A percentile compares a stretch with the other conserved stretches of the same genome.
These are phyloP conservation scores for Tremella fuciformis DNA, from an alignment of 768 basidiomycete genomes.

Conservation along the genomic window DNA sequence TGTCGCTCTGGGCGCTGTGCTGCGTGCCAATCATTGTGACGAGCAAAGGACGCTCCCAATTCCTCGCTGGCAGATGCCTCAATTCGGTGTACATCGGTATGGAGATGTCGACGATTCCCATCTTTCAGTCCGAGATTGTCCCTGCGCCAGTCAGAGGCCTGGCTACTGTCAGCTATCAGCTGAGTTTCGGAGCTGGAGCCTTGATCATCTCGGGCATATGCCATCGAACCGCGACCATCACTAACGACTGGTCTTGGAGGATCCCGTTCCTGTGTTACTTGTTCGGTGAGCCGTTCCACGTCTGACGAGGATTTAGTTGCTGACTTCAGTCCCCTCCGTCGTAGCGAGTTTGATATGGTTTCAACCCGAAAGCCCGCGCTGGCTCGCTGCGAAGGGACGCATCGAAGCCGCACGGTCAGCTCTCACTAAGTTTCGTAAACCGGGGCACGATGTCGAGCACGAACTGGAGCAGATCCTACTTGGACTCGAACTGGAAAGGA, in stretches of 20 bases:
- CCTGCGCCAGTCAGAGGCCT: constrained; percentile 7
- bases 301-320: not conserved
- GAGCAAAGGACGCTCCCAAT: not conserved
- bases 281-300: not conserved
- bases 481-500: too few relatives aligned
- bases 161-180: constrained; percentile 7
- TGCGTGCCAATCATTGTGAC: constrained; percentile 8
- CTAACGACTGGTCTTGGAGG: not conserved
- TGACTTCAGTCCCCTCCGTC: constrained; percentile 1
- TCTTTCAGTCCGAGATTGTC: constrained; percentile 8
- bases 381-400: constrained; percentile 39
- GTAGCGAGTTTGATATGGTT: constrained; percentile 6
- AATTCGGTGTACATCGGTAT: constrained; percentile 11
- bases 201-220: constrained; percentile 1
- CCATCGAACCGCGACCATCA: not conserved
- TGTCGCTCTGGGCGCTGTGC: constrained; percentile 7
- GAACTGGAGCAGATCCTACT: not conserved
- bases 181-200: constrained; percentile 6
- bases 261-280: constrained; percentile 1
- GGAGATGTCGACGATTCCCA: constrained; percentile 7
- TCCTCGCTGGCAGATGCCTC: constrained; percentile 1
- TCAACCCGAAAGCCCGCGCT: constrained; percentile 10
- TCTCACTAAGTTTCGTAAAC: not conserved
- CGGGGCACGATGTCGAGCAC: not conserved
- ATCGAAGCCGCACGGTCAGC: constrained; percentile 59